Evolutionary conservation across 805 yeast genomes (phyloP).

Genomic region (Brettanomyces sp.): DNA sequence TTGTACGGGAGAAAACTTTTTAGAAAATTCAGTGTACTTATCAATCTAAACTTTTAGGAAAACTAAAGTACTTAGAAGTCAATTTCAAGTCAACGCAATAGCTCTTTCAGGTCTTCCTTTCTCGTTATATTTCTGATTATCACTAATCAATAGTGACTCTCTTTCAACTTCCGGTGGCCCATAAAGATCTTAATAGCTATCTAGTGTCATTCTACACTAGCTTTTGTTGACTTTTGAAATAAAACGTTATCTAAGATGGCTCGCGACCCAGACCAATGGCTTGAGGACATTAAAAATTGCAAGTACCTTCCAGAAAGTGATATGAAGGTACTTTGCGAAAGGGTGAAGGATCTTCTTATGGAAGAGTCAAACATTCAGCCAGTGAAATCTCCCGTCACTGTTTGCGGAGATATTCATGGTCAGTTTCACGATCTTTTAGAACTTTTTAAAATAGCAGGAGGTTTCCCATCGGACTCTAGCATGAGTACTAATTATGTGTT

Average conservation of each 20-base stretch:
- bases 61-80: too few relatives aligned
- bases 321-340: slow-evolving; percentile 93
- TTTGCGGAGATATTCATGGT: slow-evolving; percentile 97
- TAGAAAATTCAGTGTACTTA: too few relatives aligned
- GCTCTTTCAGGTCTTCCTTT: too few relatives aligned
- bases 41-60: too few relatives aligned
- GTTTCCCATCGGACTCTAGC: slow-evolving; percentile 65
- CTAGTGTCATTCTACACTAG: too few relatives aligned
- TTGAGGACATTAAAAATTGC: slow-evolving; percentile 87
- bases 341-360: slow-evolving; percentile 90
- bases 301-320: slow-evolving; percentile 82
- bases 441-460: slow-evolving; percentile 84
- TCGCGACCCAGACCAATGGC: slow-evolving; percentile 93
- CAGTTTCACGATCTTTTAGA: slow-evolving; percentile 93
- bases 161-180: too few relatives aligned
- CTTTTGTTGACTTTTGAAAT: too few relatives aligned
- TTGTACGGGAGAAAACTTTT: too few relatives aligned
- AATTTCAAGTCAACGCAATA: too few relatives aligned
- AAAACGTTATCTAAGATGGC: slow-evolving; percentile 21
- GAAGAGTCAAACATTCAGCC: slow-evolving; percentile 95
- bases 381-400: slow-evolving; percentile 87
- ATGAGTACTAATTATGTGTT: slow-evolving; percentile 57
- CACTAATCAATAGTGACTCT: too few relatives aligned
- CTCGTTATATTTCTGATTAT: too few relatives aligned
- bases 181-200: too few relatives aligned